phyloP scores from a whole-genome alignment of 257 asterid species.

The Plantago major region DNA sequence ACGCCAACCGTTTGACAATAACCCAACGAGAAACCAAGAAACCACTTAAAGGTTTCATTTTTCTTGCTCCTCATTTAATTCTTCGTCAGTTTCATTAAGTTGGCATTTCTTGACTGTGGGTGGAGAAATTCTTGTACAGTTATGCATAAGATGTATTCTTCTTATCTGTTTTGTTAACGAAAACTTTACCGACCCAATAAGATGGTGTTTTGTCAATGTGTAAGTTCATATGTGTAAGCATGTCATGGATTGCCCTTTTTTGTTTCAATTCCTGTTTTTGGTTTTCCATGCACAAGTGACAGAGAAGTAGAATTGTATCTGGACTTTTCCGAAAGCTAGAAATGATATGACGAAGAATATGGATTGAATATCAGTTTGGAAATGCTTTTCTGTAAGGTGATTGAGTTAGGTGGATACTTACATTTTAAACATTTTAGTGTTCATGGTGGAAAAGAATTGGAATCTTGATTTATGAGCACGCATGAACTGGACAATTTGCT shows the following conservation, averaged over 20 bases:
- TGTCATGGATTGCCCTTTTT: neutral
- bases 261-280: no score
- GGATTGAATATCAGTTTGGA: neutral
- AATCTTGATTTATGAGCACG: neutral
- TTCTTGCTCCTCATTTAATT: neutral
- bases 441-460: neutral
- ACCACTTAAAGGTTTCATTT: constrained; percentile 25
- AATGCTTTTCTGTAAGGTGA: no score
- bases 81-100: neutral
- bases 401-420: no score
- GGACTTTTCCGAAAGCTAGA: neutral
- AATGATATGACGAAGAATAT: neutral
- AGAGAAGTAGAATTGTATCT: no score
- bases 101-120: neutral
- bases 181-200: no score
- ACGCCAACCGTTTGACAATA: constrained; percentile 39
- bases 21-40: constrained; percentile 33
- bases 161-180: no score
- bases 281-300: no score
- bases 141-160: no score
- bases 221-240: no score
- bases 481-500: neutral
- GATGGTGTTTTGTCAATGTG: no score
- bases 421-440: no score
- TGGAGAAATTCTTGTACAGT: neutral